Evolutionary conservation across 495 filamentous ascomycete genomes (phyloP).

Genomic region (Aspergillus cristatus): DNA sequence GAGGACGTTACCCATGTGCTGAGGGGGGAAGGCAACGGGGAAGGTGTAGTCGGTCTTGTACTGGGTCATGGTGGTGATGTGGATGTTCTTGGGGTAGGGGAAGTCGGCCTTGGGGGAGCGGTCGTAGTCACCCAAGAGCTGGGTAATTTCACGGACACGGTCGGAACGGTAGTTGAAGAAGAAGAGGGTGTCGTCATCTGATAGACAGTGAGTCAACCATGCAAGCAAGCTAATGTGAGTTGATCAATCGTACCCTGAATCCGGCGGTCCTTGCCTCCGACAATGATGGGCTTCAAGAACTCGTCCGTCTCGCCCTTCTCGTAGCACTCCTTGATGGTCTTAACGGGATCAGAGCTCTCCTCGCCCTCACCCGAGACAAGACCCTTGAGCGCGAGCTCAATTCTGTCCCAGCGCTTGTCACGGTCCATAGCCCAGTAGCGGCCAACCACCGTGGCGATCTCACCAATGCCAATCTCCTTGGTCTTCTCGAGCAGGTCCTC

Average conservation of each 20-base stretch:
- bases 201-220: constrained; percentile 4
- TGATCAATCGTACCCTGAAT: constrained; percentile 57
- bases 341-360: constrained; percentile 70
- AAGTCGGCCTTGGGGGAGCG: constrained; percentile 84
- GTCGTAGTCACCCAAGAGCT: constrained; percentile 85
- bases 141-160: constrained; percentile 92
- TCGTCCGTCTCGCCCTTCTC: constrained; percentile 84
- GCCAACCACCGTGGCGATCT: constrained; percentile 89
- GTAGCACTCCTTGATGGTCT: constrained; percentile 82
- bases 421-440: constrained; percentile 99
- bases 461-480: constrained; percentile 75
- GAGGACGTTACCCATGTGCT: constrained; percentile 92
- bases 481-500: constrained; percentile 66
- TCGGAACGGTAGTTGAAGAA: constrained; percentile 99
- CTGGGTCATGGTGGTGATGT: constrained; percentile 94
- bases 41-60: constrained; percentile 96
- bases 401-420: constrained; percentile 96
- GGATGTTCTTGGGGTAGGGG: constrained; percentile 86
- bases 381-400: constrained; percentile 82
- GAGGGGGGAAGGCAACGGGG: constrained; percentile 86
- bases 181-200: constrained; percentile 88
- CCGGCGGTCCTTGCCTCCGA: constrained; percentile 73
- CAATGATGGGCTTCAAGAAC: constrained; percentile 96
- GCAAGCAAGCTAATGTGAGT: neutral
- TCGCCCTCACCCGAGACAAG: constrained; percentile 80